Conservation (phyloP, 164 flowering plant genomes). For the Echeveria elegans region DNA sequence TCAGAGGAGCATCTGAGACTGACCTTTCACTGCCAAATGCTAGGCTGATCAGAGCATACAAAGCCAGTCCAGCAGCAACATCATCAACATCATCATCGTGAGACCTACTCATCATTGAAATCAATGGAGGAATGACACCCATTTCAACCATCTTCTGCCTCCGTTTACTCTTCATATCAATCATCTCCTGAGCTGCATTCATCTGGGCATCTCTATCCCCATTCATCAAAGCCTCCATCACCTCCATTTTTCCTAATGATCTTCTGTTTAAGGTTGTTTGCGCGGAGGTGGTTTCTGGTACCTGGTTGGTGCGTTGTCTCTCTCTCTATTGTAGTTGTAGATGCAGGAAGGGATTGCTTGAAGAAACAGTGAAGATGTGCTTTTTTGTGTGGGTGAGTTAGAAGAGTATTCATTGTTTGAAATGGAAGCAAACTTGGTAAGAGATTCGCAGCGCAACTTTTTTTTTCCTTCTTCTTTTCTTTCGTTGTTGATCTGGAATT, state of each 20-base stretch:
- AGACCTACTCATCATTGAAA: slow-evolving; percentile 29
- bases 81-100: slow-evolving; percentile 29
- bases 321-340: background rate
- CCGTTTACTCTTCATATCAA: slow-evolving; percentile 23
- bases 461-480: background rate
- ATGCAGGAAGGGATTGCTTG: slow-evolving; percentile 3
- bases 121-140: slow-evolving; percentile 31
- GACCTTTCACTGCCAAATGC: slow-evolving; percentile 52
- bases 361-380: slow-evolving; percentile 7
- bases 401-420: slow-evolving; percentile 12
- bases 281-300: background rate
- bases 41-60: slow-evolving; percentile 50
- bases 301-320: background rate
- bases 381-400: background rate
- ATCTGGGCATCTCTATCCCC: slow-evolving; percentile 33
- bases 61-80: slow-evolving; percentile 38
- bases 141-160: slow-evolving; percentile 32
- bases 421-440: slow-evolving; percentile 8
- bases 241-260: slow-evolving; percentile 22
- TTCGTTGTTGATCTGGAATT: background rate
- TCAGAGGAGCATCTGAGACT: background rate
- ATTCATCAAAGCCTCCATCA: slow-evolving; percentile 26
- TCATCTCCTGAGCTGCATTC: slow-evolving; percentile 26
- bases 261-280: background rate
- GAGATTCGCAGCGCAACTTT: background rate